A percentile compares a stretch with the other conserved stretches of the same genome.
phyloP scores from a whole-genome alignment of 2,329 filamentous ascomycete species.

The Fusarium paranaense region DNA sequence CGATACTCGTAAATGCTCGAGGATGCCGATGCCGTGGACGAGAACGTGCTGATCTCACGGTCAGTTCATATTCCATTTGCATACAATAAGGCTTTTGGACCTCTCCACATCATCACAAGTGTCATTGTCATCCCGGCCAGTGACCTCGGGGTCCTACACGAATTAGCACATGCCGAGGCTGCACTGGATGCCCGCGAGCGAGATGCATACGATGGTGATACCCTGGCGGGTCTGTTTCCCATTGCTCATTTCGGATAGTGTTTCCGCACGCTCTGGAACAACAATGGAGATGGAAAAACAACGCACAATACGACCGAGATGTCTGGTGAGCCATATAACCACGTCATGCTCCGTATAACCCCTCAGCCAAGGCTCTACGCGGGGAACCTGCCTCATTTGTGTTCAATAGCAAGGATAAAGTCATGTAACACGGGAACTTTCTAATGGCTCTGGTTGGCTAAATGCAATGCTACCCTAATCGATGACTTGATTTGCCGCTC shows the following conservation, averaged over 20 bases:
- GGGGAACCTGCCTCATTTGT: neutral
- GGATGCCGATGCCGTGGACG: conserved; percentile 20
- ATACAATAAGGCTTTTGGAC: neutral
- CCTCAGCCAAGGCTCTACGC: neutral
- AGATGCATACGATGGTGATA: conserved; percentile 1
- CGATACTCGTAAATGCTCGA: conserved; percentile 27
- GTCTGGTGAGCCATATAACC: neutral
- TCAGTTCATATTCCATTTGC: neutral
- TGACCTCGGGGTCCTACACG: neutral
- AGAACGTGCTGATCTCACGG: neutral
- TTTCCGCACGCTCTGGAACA: neutral
- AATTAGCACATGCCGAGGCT: neutral
- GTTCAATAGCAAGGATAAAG: neutral
- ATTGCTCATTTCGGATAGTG: neutral
- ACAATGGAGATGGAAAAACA: neutral
- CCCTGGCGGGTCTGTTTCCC: conserved; percentile 10
- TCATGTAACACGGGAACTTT: neutral
- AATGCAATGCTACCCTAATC: neutral
- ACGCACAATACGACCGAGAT: neutral
- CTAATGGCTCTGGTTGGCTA: neutral
- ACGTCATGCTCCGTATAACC: neutral
- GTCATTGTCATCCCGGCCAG: neutral
- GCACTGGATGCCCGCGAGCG: neutral
- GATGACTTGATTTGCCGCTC: neutral
- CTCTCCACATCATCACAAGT: conserved; percentile 9